These are phyloP conservation scores for Ormosia semicastrata DNA, from an alignment of 306 rosid species.

Conservation along the genomic window DNA sequence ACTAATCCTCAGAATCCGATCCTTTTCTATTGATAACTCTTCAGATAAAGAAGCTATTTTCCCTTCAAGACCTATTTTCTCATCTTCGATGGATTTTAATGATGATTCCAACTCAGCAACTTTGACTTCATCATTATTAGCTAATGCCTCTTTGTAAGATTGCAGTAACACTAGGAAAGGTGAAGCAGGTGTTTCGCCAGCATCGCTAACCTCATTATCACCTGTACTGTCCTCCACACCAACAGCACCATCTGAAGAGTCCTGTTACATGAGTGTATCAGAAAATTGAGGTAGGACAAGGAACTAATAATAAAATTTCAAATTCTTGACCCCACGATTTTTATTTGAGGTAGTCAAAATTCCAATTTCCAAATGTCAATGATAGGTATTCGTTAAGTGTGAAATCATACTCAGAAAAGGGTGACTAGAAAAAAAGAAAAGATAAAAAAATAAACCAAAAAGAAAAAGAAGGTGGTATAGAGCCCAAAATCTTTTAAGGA, in stretches of 20 bases:
- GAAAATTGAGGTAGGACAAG: slow-evolving; percentile 24
- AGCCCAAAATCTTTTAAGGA: not conserved
- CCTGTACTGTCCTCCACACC: slow-evolving; percentile 43
- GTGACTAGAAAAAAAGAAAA: not conserved
- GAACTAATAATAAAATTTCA: slow-evolving; percentile 20
- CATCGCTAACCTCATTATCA: slow-evolving; percentile 45
- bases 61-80: slow-evolving; percentile 53
- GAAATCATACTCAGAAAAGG: slow-evolving; percentile 2
- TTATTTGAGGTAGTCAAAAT: not conserved
- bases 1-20: slow-evolving; percentile 80
- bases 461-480: not conserved
- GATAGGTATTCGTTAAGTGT: not conserved
- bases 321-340: slow-evolving; percentile 11
- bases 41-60: slow-evolving; percentile 57
- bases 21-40: slow-evolving; percentile 62
- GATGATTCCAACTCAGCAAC: slow-evolving; percentile 68
- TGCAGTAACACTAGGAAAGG: slow-evolving; percentile 51
- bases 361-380: not conserved
- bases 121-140: slow-evolving; percentile 61
- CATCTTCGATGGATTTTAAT: slow-evolving; percentile 70
- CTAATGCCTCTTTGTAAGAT: slow-evolving; percentile 76
- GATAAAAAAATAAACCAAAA: not conserved
- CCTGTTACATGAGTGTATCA: slow-evolving; percentile 60
- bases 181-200: slow-evolving; percentile 54
- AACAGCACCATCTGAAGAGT: slow-evolving; percentile 53